These are phyloP conservation scores for Diaporthe velutina DNA, from an alignment of 2,329 filamentous ascomycete species.

Conservation along the genomic window DNA sequence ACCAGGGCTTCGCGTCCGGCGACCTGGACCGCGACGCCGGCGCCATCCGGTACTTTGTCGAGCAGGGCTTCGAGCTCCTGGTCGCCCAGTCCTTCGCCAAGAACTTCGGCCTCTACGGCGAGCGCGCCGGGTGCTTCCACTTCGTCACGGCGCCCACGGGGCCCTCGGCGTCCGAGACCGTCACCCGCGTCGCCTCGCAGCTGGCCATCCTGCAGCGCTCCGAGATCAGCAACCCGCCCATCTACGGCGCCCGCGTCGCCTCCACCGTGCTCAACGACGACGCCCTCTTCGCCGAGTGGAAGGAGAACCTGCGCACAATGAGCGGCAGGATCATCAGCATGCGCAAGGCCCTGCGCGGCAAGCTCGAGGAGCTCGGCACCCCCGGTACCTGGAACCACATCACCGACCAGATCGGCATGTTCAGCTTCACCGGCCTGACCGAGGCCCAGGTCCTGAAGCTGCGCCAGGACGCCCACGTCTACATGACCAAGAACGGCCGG, in stretches of 20 bases:
- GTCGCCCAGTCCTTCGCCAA: slow-evolving; percentile 97
- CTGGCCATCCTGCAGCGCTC: slow-evolving; percentile 94
- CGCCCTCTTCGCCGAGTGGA: slow-evolving; percentile 88
- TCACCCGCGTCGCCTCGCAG: slow-evolving; percentile 82
- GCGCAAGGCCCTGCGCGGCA: slow-evolving; percentile 81
- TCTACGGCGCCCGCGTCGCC: slow-evolving; percentile 93
- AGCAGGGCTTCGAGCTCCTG: slow-evolving; percentile 89
- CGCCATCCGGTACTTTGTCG: slow-evolving; percentile 94
- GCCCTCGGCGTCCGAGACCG: slow-evolving; percentile 71
- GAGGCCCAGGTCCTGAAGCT: slow-evolving; percentile 81
- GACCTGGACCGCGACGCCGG: slow-evolving; percentile 87
- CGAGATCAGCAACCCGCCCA: slow-evolving; percentile 96
- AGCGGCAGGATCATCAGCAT: slow-evolving; percentile 94
- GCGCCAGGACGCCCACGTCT: slow-evolving; percentile 79
- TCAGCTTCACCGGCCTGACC: slow-evolving; percentile 88
- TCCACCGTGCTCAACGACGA: slow-evolving; percentile 86
- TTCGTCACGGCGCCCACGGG: slow-evolving; percentile 81
- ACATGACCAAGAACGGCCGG: slow-evolving; percentile 97
- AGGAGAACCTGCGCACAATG: slow-evolving; percentile 93
- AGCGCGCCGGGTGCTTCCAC: slow-evolving; percentile 97
- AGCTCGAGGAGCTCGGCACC: slow-evolving; percentile 87
- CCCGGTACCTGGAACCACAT: slow-evolving; percentile 97
- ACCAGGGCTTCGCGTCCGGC: slow-evolving; percentile 97
- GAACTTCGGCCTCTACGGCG: slow-evolving; percentile 97
- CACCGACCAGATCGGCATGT: slow-evolving; percentile 99